Evolutionary conservation across 2,329 filamentous ascomycete species (phyloP).

Genomic region (Neonectria magnoliae): DNA sequence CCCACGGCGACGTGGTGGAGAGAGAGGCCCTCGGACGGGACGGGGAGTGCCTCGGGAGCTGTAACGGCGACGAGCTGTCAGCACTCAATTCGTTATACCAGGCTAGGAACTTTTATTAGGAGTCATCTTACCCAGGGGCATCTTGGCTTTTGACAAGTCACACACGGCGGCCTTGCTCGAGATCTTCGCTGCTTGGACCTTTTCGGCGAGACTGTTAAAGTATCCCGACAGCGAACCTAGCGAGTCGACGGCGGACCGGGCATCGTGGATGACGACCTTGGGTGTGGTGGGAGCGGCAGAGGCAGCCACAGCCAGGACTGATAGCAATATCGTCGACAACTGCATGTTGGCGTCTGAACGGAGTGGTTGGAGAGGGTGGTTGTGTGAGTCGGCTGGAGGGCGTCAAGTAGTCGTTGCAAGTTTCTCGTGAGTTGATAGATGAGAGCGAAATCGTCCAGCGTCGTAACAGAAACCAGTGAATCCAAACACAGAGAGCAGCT

Average conservation of each 20-base stretch:
- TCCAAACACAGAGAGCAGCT: conserved; percentile 13
- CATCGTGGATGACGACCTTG: conserved; percentile 48
- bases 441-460: conserved; percentile 23
- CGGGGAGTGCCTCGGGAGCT: conserved; percentile 69
- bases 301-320: conserved; percentile 57
- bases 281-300: conserved; percentile 58
- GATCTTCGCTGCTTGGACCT: conserved; percentile 60
- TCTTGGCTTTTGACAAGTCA: conserved; percentile 62
- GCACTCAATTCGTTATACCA: conserved; percentile 9
- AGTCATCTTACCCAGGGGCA: conserved; percentile 59
- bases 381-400: not conserved
- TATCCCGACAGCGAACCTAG: conserved; percentile 65
- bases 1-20: conserved; percentile 86
- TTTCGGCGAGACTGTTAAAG: conserved; percentile 68
- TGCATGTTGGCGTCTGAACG: conserved; percentile 56
- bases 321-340: conserved; percentile 57
- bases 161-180: conserved; percentile 58
- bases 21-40: conserved; percentile 66
- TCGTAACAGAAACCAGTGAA: conserved; percentile 24
- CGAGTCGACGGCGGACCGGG: conserved; percentile 50
- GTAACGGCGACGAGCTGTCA: conserved; percentile 38
- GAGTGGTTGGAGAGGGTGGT: conserved; percentile 11
- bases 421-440: conserved; percentile 25
- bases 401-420: conserved; percentile 4
- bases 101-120: not conserved